phyloP scores from a whole-genome alignment of 495 filamentous ascomycete genomes.

The Xylaria curta region DNA sequence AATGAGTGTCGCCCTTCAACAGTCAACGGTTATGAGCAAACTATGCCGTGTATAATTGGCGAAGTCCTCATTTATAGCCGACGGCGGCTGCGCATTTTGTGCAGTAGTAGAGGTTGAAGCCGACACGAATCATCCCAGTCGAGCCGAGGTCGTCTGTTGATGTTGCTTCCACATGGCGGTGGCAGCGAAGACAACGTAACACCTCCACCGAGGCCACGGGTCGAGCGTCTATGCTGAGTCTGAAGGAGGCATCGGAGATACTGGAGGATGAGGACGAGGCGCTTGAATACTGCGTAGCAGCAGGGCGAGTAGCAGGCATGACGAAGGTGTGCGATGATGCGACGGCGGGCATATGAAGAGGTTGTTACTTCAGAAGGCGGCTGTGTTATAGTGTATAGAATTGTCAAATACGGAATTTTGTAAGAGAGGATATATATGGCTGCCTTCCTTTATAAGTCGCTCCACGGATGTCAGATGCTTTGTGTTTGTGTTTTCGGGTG shows the following conservation, averaged over 20 bases:
- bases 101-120: constrained; percentile 82
- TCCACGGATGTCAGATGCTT: constrained; percentile 15
- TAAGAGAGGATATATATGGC: constrained; percentile 8
- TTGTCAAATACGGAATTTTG: neutral
- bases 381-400: constrained; percentile 6
- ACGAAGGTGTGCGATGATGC: constrained; percentile 3
- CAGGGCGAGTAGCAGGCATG: constrained; percentile 38
- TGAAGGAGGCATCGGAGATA: constrained; percentile 48
- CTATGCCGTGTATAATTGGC: neutral
- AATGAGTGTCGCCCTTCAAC: neutral
- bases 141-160: constrained; percentile 60
- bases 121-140: constrained; percentile 69
- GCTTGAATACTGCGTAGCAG: constrained; percentile 46
- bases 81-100: constrained; percentile 74
- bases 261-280: constrained; percentile 47
- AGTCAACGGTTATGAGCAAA: neutral
- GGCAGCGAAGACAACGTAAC: constrained; percentile 62
- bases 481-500: constrained; percentile 13
- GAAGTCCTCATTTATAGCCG: constrained; percentile 65
- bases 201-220: constrained; percentile 56
- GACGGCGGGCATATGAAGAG: neutral
- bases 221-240: constrained; percentile 53
- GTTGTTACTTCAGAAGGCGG: neutral
- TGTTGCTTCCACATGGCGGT: constrained; percentile 59
- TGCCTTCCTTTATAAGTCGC: constrained; percentile 23